Evolutionary conservation across 1,284 basidiomycete genomes (phyloP), one percentile per base, ranked within the genome.

Genomic region (Cryptococcus maquisensis): DNA sequence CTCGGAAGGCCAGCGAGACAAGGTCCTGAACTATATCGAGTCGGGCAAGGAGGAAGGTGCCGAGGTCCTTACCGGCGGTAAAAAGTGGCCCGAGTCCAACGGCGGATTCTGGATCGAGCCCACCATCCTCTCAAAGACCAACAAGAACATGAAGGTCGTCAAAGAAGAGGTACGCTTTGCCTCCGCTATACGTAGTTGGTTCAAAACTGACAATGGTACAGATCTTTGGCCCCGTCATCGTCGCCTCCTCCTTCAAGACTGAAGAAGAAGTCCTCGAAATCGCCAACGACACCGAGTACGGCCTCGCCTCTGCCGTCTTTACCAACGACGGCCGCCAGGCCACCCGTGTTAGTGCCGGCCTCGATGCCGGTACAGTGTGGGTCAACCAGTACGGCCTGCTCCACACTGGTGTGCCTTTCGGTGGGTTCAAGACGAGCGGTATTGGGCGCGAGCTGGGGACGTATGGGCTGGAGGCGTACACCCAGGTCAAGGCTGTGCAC

Each of bases 21-120:
- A 90, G 61, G 87, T 94, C 77, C 88, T 93, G 87, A 80, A 79
- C 47, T 94, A 90, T 81, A 93, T 98, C 76, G 76, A 91, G 57
- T 83, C 84, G 16, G 94, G 93, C 24, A 90, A 87, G 78, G 66
- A 83, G 47, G 81, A 87, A 49, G 93, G 93, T 54, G 93, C 93
- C n/a, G 92, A 76, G 16, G 80, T 92, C 28, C 81, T 86, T 72
- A 63, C 80, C 38, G 93, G 93, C 44, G 93, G 94, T 42, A 81
- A 82, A 58, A 47, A 47, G 21, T 47, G 46, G 48, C 83, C 86
- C 44, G 77, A 84, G 68, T 88, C 90, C 41, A 77, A 76, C 9
- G 83, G 88, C 68, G 81, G 81, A 38, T 82, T 77, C 77, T 82
- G 78, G 63, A 78, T 80, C 55, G 63, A 79, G 69, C 77, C 74